Conservation (phyloP, 176 grass and related monocot species). For the Eragrostis nindensis region DNA sequence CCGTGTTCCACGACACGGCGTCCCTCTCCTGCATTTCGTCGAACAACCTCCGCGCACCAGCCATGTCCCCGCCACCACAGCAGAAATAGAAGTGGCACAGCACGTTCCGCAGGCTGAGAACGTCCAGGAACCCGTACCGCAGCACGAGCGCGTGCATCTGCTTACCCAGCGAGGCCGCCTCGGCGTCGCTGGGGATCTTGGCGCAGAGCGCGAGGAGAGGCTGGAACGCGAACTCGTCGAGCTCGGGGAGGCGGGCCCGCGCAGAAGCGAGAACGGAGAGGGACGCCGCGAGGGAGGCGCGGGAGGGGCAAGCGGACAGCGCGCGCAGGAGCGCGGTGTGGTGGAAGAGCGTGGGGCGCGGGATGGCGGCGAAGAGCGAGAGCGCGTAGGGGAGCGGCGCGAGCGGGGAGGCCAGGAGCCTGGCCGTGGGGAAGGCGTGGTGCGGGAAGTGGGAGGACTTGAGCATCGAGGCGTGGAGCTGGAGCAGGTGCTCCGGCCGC, state of each 20-base stretch:
- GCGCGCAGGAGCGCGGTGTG: conserved; percentile 52
- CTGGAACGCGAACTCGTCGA: conserved; percentile 65
- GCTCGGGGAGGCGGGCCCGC: conserved; percentile 30
- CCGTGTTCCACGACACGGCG: conserved; percentile 54
- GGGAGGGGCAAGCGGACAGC: conserved; percentile 27
- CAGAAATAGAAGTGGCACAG: conserved; percentile 61
- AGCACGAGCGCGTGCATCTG: conserved; percentile 55
- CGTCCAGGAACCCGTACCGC: conserved; percentile 42
- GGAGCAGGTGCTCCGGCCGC: conserved; percentile 36
- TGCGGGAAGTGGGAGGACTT: conserved; percentile 54
- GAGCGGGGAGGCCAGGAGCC: conserved; percentile 58
- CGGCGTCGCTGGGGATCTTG: conserved; percentile 12
- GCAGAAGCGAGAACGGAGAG: conserved; percentile 42
- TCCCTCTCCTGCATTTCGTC: conserved; percentile 50
- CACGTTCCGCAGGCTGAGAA: conserved; percentile 51
- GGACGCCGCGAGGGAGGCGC: not conserved
- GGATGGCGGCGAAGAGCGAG: conserved; percentile 58
- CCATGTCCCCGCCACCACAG: conserved; percentile 10
- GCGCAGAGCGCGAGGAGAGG: conserved; percentile 58
- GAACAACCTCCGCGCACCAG: conserved; percentile 38
- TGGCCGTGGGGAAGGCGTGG: conserved; percentile 53
- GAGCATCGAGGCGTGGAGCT: conserved; percentile 58
- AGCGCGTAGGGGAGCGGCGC: conserved; percentile 51
- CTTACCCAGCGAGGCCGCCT: conserved; percentile 22
- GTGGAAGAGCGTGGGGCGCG: conserved; percentile 54